Evolutionary conservation across 2,329 filamentous ascomycete species (phyloP).

Genomic region (Paraphaeosphaeria sporulosa): DNA sequence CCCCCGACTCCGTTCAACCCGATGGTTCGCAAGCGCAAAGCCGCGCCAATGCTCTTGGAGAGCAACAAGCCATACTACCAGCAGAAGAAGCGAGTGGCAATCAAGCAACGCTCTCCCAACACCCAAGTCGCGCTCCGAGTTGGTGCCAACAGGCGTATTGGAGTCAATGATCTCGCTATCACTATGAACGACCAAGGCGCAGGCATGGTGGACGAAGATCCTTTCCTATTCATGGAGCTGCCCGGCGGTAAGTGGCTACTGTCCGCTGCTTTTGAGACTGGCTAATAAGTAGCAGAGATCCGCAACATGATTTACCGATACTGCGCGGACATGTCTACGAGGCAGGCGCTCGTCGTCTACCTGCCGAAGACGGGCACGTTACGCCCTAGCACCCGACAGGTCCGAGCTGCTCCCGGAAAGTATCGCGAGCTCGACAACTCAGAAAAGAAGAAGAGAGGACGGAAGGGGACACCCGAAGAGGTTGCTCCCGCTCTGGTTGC

Average conservation of each 20-base stretch:
- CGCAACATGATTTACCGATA: conserved; percentile 38
- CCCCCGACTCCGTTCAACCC: conserved; percentile 1
- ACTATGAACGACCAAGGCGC: conserved; percentile 4
- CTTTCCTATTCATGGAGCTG: conserved; percentile 19
- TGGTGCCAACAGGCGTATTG: background rate
- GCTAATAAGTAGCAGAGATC: conserved; percentile 30
- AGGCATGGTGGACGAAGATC: background rate
- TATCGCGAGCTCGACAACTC: conserved; percentile 1
- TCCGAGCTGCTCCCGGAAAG: conserved; percentile 23
- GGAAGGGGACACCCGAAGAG: background rate
- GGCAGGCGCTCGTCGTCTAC: conserved; percentile 35
- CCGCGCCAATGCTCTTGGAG: background rate
- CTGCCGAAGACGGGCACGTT: conserved; percentile 35
- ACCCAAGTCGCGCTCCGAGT: background rate
- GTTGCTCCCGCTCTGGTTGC: background rate
- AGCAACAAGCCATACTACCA: background rate
- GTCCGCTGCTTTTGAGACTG: background rate
- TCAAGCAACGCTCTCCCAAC: background rate
- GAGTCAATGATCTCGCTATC: background rate
- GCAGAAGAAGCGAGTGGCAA: background rate
- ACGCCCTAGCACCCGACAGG: conserved; percentile 31
- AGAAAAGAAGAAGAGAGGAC: conserved; percentile 6
- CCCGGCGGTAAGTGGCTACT: conserved; percentile 13
- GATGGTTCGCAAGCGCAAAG: conserved; percentile 4
- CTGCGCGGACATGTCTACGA: conserved; percentile 10